phyloP scores from a whole-genome alignment of 2,329 filamentous ascomycete species.

The Cladophialophora bantiana region DNA sequence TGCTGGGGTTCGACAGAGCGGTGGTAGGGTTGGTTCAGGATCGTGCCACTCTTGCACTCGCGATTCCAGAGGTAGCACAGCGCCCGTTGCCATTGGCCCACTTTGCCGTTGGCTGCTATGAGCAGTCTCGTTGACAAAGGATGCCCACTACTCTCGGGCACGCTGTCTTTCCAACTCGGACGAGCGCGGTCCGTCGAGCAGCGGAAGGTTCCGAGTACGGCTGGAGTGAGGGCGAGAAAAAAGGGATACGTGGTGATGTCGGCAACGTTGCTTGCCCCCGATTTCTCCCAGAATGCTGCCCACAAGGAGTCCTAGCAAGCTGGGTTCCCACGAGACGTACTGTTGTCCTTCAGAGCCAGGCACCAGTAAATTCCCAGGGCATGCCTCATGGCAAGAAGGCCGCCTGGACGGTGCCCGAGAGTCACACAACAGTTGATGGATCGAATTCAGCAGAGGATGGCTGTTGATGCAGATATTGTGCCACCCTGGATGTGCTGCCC shows the following conservation, averaged over 20 bases:
- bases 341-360: slow-evolving; percentile 19
- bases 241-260: neutral
- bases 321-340: neutral
- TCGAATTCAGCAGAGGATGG: neutral
- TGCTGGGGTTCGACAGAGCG: slow-evolving; percentile 23
- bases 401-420: neutral
- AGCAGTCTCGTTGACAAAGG: neutral
- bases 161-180: neutral
- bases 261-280: neutral
- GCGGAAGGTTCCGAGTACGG: neutral
- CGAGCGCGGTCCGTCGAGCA: neutral
- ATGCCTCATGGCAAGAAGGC: slow-evolving; percentile 22
- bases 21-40: slow-evolving; percentile 6
- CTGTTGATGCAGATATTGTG: slow-evolving; percentile 1
- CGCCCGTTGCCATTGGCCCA: slow-evolving; percentile 31
- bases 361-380: slow-evolving; percentile 18
- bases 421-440: slow-evolving; percentile 5
- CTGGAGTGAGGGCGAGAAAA: neutral
- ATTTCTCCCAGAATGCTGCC: neutral
- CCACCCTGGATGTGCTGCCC: neutral
- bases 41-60: slow-evolving; percentile 29
- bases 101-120: neutral
- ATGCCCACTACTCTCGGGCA: neutral
- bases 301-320: slow-evolving; percentile 1
- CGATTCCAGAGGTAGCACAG: slow-evolving; percentile 27